Base-by-base conservation (phyloP, 2,329 filamentous ascomycete species). In the Fusarium gaditjirri region DNA sequence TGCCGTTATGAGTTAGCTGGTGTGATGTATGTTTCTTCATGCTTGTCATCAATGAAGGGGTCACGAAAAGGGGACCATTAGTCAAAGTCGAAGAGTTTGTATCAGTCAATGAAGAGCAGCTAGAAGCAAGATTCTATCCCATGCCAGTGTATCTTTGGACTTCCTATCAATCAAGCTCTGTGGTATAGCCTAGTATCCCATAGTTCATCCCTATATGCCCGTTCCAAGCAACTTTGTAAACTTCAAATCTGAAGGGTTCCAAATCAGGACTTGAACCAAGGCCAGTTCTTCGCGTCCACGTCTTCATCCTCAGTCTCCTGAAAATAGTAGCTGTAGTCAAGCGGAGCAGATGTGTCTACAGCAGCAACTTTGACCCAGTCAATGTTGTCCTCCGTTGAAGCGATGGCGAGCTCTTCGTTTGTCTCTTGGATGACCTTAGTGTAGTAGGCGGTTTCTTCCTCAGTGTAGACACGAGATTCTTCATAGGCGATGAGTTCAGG, bases 1-100 rank as follows among this genome's bases (percentile, higher is more conserved):
- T 39, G n/a, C 23, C 21, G 13, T n/a, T 36, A 2, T n/a, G 38
- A 31, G 5, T 49, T 6, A 1, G 2, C 0, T 27, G 4, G 10
- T 9, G 49, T 53, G 19, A 53, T 29, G 10, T 5, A 7, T 13
- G 5, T 29, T 53, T 5, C 25, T 27, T 9, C 6, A 8, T 6
- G 23, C 8, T 36, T 29, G 31, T 35, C 6, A 21, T 16, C 3
- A 19, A 7, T 27, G 17, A 29, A 29, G 16, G 10, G 2, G 6
- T 76, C 75, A 49, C 60, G 61, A 43, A 72, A 55, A 64, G 9
- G 33, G 11, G n/a, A 10, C 7, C 2, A 29, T 3, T 0, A 27
- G 14, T 12, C 11, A 4, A 35, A 17, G 10, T 31, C 7, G 29
- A 68, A 58, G 33, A 19, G 19, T 23, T 23, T 54, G 9, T 59